Evolutionary conservation across 2,329 filamentous ascomycete genomes (phyloP).

Genomic region (Achaetomium macrosporum): DNA sequence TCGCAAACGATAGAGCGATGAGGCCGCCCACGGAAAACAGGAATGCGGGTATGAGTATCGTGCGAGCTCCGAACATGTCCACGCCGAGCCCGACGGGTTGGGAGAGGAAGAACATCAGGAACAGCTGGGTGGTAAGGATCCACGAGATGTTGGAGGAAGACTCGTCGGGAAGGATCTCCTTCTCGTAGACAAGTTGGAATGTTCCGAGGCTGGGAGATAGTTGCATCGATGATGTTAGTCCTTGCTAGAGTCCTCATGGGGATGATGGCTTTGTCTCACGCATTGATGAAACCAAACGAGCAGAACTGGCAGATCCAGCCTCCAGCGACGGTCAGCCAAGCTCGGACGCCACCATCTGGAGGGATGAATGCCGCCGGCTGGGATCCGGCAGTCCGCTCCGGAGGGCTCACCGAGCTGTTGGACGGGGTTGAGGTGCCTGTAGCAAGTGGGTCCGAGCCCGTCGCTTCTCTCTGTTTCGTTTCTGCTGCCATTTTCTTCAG

Average conservation of each 20-base stretch:
- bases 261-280: neutral
- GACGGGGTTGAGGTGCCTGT: neutral
- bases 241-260: too few species aligned
- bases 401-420: neutral
- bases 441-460: neutral
- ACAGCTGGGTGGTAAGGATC: slow-evolving; percentile 5
- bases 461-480: neutral
- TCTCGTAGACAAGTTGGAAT: slow-evolving; percentile 6
- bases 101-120: slow-evolving; percentile 8
- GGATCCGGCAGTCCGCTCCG: neutral
- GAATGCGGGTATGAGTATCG: slow-evolving; percentile 4
- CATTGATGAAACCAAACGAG: slow-evolving; percentile 5
- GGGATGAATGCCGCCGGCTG: neutral
- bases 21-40: slow-evolving; percentile 5
- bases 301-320: slow-evolving; percentile 8
- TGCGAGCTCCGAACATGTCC: slow-evolving; percentile 2
- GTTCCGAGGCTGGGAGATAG: neutral
- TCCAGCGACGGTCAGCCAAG: slow-evolving; percentile 1
- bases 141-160: slow-evolving; percentile 4
- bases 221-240: neutral
- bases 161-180: slow-evolving; percentile 1
- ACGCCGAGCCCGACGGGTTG: slow-evolving; percentile 1
- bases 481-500: neutral
- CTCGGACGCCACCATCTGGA: neutral
- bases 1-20: slow-evolving; percentile 2